Percentiles rank a stretch among this genome's conserved stretches.
These are phyloP conservation scores for Emericellopsis terricola DNA, from an alignment of 495 filamentous ascomycete genomes.

Conservation along the genomic window DNA sequence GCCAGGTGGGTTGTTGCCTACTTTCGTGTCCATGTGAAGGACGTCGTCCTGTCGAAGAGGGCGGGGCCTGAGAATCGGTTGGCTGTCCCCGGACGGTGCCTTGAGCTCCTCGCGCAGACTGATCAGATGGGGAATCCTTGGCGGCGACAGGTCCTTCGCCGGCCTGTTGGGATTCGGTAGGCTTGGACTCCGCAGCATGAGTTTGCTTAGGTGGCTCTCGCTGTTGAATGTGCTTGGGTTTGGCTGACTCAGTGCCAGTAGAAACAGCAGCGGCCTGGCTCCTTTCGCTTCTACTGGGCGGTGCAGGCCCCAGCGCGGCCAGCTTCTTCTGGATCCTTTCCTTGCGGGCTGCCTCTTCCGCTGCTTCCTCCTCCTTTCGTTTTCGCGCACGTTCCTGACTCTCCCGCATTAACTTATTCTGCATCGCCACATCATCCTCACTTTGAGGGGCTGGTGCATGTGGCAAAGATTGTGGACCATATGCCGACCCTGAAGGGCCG, in stretches of 20 bases:
- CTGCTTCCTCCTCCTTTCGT: slow-evolving; percentile 62
- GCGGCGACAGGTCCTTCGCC: too few relatives aligned
- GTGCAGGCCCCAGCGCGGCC: slow-evolving; percentile 52
- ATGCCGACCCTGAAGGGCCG: not conserved
- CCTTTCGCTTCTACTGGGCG: slow-evolving; percentile 39
- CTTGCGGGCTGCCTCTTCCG: slow-evolving; percentile 57
- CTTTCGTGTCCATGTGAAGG: too few relatives aligned
- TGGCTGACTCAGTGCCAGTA: slow-evolving; percentile 19
- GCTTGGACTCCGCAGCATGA: too few relatives aligned
- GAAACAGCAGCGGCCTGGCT: slow-evolving; percentile 19
- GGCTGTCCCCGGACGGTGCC: too few relatives aligned
- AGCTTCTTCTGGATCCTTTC: slow-evolving; percentile 76
- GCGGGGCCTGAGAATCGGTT: too few relatives aligned
- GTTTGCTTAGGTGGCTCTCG: slow-evolving; percentile 10
- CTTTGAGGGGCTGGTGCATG: slow-evolving; percentile 11
- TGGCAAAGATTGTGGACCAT: too few relatives aligned
- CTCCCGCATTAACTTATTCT: slow-evolving; percentile 76
- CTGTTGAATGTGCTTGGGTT: slow-evolving; percentile 18
- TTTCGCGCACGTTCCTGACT: slow-evolving; percentile 58
- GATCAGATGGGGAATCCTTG: too few relatives aligned
- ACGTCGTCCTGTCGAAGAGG: too few relatives aligned
- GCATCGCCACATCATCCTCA: slow-evolving; percentile 42
- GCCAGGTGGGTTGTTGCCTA: too few relatives aligned
- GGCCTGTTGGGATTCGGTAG: too few relatives aligned
- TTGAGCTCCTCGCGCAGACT: too few relatives aligned